These are phyloP conservation scores for Pulveroboletus frians DNA, from an alignment of 768 basidiomycete genomes.

Conservation along the genomic window DNA sequence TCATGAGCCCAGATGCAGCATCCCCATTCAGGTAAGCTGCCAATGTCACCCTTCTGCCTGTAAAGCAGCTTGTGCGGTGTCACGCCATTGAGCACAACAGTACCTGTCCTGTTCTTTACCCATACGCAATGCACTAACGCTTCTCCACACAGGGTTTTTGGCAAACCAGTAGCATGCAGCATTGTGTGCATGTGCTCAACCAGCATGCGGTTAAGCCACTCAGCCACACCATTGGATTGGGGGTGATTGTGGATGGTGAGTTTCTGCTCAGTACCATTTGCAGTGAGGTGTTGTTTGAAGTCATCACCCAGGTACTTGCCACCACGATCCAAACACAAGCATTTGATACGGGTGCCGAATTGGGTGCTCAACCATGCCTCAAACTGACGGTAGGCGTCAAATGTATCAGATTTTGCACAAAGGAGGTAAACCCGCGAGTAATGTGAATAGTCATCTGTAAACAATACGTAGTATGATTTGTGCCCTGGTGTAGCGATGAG, in stretches of 20 bases:
- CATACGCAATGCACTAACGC: background rate
- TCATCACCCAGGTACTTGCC: too few species aligned
- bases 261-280: too few species aligned
- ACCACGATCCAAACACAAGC: too few species aligned
- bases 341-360: too few species aligned
- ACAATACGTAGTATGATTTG: too few species aligned
- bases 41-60: background rate
- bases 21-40: background rate
- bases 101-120: background rate
- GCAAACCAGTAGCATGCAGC: background rate
- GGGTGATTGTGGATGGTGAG: background rate
- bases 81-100: background rate
- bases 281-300: too few species aligned
- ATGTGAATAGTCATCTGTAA: background rate
- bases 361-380: too few species aligned
- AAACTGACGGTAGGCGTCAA: too few species aligned
- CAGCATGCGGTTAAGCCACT: too few species aligned
- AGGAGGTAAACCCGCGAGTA: background rate
- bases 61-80: background rate
- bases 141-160: background rate
- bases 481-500: too few species aligned
- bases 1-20: background rate
- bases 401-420: background rate
- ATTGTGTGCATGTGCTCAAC: too few species aligned
- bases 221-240: too few species aligned